phyloP scores from a whole-genome alignment of 495 filamentous ascomycete species.

The Hypoxylon lenormandii region DNA sequence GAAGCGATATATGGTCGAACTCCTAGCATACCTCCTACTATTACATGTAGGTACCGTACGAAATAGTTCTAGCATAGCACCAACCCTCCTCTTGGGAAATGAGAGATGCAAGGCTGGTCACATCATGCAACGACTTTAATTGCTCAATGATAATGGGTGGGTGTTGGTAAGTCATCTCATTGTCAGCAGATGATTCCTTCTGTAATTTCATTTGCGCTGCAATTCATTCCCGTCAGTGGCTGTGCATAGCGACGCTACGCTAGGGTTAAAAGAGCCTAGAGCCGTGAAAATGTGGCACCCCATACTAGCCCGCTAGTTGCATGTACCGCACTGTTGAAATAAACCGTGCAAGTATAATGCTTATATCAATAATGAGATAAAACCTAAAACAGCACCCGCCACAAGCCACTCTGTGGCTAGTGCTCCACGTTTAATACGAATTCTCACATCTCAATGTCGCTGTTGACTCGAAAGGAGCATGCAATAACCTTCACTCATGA shows the following conservation, averaged over 20 bases:
- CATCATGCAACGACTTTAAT: constrained; percentile 5
- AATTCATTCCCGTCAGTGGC: constrained; percentile 2
- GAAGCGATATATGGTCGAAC: too few relatives aligned
- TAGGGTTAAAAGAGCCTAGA: too few relatives aligned
- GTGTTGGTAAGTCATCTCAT: constrained; percentile 21
- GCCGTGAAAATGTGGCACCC: too few relatives aligned
- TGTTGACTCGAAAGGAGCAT: not conserved
- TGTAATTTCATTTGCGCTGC: constrained; percentile 14
- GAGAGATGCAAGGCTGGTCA: constrained; percentile 27
- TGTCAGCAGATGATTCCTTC: constrained; percentile 34
- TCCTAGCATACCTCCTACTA: too few relatives aligned
- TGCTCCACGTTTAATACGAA: not conserved
- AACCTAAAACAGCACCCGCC: not conserved
- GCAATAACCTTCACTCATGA: not conserved
- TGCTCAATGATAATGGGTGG: not conserved
- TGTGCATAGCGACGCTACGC: not conserved
- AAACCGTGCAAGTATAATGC: too few relatives aligned
- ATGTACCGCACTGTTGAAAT: too few relatives aligned
- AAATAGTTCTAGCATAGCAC: constrained; percentile 6
- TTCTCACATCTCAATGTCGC: not conserved
- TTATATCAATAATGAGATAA: not conserved
- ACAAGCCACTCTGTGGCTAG: constrained; percentile 10
- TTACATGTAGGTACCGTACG: too few relatives aligned
- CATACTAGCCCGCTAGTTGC: too few relatives aligned
- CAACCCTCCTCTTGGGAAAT: constrained; percentile 29